Base-by-base conservation (phyloP, 177 flowering plant genomes). In the Telopea speciosissima region DNA sequence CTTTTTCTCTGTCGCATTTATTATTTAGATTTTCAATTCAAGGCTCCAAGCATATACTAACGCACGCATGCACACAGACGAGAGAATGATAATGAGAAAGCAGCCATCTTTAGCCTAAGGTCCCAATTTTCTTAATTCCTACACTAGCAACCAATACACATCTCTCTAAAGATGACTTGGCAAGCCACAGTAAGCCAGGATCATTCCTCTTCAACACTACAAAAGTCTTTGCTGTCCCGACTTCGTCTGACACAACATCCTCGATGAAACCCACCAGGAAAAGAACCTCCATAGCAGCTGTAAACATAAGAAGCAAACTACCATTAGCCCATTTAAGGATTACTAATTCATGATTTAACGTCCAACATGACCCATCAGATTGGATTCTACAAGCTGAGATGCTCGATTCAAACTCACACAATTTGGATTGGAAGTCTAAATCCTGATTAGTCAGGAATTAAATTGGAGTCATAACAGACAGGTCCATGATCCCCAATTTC, bases 231-330 rank as follows among this genome's bases (percentile, higher is more conserved):
- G 74, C 70, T 62, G 71, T 84, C 40, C 97, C 97, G 11, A 79
- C 71, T 65, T 84, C 89, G 26, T 84, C 85, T 1, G 24, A 63
- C 17, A 83, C 75, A 14, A 79, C 73, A 58, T 93, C 93, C 80
- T 92, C 97, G 25, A 13, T 71, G 75, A 95, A 95, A 36, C 99
- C 98, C 66, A 91, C 74, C 82, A 89, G 67, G 24, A 61, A 66
- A 3, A 93, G 86, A 62, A 93, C 83, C 45, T 91, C 96, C 94
- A 93, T 79, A 14, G 98, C 96, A 84, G 93, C 99, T 93, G 92
- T 58, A 68, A 68, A 19, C 13, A 68, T 68, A 44, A 52, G 68
- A 26, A 62, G 66, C 26, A 59, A 3, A 14, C 25, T 23, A 13
- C 62, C 24, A 25, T 45, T 49, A 22, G 19, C 66, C 9, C 40